phyloP scores from a whole-genome alignment of 2,329 filamentous ascomycete genomes.

The Acarospora socialis region DNA sequence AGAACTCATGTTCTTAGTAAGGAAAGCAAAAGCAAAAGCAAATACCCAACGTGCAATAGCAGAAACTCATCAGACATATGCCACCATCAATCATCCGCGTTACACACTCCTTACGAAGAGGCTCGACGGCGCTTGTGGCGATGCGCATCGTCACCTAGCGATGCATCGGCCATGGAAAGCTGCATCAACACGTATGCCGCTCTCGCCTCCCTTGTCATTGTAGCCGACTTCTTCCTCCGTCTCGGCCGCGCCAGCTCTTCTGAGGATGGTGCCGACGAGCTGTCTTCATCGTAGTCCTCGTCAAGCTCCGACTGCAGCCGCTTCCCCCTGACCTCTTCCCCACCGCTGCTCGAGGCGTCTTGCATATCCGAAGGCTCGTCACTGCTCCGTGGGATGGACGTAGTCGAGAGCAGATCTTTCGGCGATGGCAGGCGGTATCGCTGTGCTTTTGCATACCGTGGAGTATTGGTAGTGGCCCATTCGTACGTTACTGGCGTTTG shows the following conservation, averaged over 20 bases:
- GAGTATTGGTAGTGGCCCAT: constrained; percentile 31
- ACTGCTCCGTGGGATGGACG: background rate
- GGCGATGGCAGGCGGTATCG: constrained; percentile 14
- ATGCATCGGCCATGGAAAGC: constrained; percentile 17
- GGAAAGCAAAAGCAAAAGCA: too few relatives aligned
- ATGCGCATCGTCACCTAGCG: constrained; percentile 10
- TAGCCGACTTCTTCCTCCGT: constrained; percentile 5
- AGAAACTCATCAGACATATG: too few relatives aligned
- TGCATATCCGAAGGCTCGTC: background rate
- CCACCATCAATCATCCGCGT: too few relatives aligned
- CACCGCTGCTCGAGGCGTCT: background rate
- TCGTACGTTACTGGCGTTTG: constrained; percentile 23
- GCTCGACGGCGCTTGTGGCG: constrained; percentile 20
- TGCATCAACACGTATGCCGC: constrained; percentile 24
- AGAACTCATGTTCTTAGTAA: too few relatives aligned
- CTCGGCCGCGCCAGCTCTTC: background rate
- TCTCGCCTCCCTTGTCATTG: constrained; percentile 17
- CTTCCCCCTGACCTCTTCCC: background rate
- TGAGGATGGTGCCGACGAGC: constrained; percentile 1
- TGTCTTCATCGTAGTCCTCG: constrained; percentile 2
- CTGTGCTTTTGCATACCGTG: constrained; percentile 16
- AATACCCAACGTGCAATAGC: too few relatives aligned
- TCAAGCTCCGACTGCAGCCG: background rate
- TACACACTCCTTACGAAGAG: constrained; percentile 11
- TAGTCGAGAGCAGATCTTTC: constrained; percentile 15